These are phyloP conservation scores for Cladosporium velox DNA, from an alignment of 2,329 filamentous ascomycete species.

Conservation along the genomic window DNA sequence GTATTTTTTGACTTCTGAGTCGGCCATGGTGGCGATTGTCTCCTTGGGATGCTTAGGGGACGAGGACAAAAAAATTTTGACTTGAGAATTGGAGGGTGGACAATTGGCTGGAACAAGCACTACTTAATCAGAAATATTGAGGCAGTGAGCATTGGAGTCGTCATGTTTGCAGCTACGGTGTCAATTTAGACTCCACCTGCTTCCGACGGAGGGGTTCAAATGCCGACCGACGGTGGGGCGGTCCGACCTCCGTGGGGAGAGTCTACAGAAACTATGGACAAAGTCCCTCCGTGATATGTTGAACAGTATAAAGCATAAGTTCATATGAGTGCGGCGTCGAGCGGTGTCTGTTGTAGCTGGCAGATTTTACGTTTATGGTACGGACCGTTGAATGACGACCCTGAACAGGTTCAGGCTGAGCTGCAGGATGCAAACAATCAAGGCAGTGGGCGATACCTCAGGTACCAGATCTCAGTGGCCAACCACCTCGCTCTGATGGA, in stretches of 20 bases:
- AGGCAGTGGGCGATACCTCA: neutral
- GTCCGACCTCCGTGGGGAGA: neutral
- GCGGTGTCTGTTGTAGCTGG: neutral
- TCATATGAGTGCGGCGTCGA: neutral
- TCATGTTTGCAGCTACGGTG: slow-evolving; percentile 18
- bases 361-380: neutral
- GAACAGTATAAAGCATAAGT: neutral
- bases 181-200: neutral
- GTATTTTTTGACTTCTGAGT: slow-evolving; percentile 36
- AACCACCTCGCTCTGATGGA: neutral
- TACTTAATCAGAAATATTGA: neutral
- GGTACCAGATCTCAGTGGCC: neutral
- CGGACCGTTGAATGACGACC: neutral
- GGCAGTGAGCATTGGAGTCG: slow-evolving; percentile 9
- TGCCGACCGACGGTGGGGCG: neutral
- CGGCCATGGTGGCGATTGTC: slow-evolving; percentile 29
- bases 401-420: neutral
- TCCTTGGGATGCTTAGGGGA: neutral
- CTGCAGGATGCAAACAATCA: neutral
- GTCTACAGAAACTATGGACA: neutral
- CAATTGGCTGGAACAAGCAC: neutral
- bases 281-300: neutral
- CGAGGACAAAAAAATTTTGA: neutral
- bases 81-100: neutral
- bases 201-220: neutral